phyloP scores from a whole-genome alignment of 345 rosid genomes.

The thale cress (Arabidopsis thaliana) region TAIR10.1 NC_003074.8:11487001-11487500 shows the following conservation, averaged over 20 bases:
- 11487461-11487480: constrained; percentile 14
- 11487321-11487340: constrained; percentile 37
- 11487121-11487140: constrained; percentile 38
- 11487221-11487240: constrained; percentile 26
- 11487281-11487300: constrained; percentile 24
- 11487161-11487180: constrained; percentile 35
- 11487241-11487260: constrained; percentile 34
- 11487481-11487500: constrained; percentile 19
- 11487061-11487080: constrained; percentile 33
- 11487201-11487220: constrained; percentile 16
- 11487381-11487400: too few relatives aligned
- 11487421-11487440: constrained; percentile 18
- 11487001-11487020: constrained; percentile 39
- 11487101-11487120: constrained; percentile 56
- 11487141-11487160: constrained; percentile 39
- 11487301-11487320: background rate
- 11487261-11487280: constrained; percentile 28
- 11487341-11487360: constrained; percentile 56
- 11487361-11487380: constrained; percentile 30
- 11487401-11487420: background rate
- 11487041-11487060: constrained; percentile 37
- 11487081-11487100: constrained; percentile 39
- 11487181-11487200: constrained; percentile 37
- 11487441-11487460: constrained; percentile 7
- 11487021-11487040: constrained; percentile 46